A percentile compares a stretch with the other conserved stretches of the same genome.
Conservation (phyloP, 768 basidiomycete species). For the Tephrocybe sp. region DNA sequence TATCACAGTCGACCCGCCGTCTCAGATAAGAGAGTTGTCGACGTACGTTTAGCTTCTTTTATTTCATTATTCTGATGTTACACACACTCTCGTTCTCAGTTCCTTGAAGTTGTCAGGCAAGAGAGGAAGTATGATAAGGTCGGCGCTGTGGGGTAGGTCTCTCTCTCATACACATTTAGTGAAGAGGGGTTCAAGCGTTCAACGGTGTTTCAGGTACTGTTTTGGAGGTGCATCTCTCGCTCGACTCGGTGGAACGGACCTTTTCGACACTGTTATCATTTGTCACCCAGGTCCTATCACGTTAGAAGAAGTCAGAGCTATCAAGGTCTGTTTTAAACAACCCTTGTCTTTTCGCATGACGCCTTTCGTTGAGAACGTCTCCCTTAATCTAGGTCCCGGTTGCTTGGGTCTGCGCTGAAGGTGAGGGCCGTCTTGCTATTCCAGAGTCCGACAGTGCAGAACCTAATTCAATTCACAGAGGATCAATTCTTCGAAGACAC, state of each 20-base stretch:
- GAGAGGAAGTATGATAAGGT: constrained; percentile 37
- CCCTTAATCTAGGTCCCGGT: constrained; percentile 9
- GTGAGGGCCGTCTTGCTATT: constrained; percentile 1
- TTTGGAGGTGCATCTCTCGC: constrained; percentile 15
- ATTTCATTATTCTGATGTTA: neutral
- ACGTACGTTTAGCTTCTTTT: constrained; percentile 6
- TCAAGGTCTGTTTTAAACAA: constrained; percentile 4
- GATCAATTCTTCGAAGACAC: neutral
- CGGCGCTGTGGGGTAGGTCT: constrained; percentile 33
- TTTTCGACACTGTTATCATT: constrained; percentile 14
- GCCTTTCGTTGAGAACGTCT: too few species aligned
- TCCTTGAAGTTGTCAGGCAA: constrained; percentile 29
- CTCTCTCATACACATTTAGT: neutral
- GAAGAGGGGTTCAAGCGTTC: too few species aligned
- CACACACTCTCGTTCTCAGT: constrained; percentile 20
- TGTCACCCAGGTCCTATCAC: constrained; percentile 17
- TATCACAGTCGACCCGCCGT: constrained; percentile 25
- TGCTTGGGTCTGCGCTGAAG: constrained; percentile 20
- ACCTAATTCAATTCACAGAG: neutral
- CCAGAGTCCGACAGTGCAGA: too few species aligned
- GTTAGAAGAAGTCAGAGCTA: constrained; percentile 12
- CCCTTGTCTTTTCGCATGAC: neutral
- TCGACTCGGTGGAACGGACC: constrained; percentile 12
- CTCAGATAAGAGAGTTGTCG: constrained; percentile 22
- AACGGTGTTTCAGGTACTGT: constrained; percentile 14